Evolutionary conservation across 768 basidiomycete genomes (phyloP).

Genomic region (Trametes meyenii): DNA sequence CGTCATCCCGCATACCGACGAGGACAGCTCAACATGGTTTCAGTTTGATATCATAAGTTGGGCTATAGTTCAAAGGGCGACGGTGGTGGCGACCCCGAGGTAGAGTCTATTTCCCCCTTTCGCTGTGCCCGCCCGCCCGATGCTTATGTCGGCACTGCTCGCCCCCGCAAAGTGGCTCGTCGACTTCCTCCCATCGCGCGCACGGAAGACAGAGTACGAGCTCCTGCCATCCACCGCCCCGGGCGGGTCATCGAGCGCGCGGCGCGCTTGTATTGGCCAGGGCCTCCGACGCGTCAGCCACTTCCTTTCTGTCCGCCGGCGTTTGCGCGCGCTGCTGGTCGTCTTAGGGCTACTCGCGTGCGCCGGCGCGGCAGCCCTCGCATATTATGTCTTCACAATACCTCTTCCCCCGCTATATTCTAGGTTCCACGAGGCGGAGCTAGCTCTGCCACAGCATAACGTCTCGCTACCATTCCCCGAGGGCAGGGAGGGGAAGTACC

Average conservation of each 20-base stretch:
- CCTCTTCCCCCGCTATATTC: constrained; percentile 48
- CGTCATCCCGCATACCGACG: no score
- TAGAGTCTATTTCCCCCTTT: not conserved
- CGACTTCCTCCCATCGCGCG: not conserved
- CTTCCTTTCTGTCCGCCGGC: constrained; percentile 6
- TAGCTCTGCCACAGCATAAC: constrained; percentile 49
- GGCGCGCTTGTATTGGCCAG: not conserved
- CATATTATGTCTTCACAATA: constrained; percentile 17
- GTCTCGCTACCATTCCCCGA: constrained; percentile 42
- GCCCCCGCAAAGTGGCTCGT: not conserved
- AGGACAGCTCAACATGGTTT: no score
- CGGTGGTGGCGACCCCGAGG: not conserved
- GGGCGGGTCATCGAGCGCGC: not conserved
- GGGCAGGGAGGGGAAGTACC: constrained; percentile 44
- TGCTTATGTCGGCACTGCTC: not conserved
- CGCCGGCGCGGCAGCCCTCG: constrained; percentile 7
- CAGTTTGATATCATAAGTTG: no score
- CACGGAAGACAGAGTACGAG: not conserved
- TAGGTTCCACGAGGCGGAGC: constrained; percentile 46
- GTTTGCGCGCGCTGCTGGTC: not conserved
- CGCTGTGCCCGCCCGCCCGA: not conserved
- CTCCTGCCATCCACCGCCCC: not conserved
- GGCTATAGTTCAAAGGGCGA: no score
- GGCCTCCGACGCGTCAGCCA: not conserved
- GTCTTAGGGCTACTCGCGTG: constrained; percentile 2